phyloP scores from a whole-genome alignment of 2,329 filamentous ascomycete species.

The Sporothrix phasma region DNA sequence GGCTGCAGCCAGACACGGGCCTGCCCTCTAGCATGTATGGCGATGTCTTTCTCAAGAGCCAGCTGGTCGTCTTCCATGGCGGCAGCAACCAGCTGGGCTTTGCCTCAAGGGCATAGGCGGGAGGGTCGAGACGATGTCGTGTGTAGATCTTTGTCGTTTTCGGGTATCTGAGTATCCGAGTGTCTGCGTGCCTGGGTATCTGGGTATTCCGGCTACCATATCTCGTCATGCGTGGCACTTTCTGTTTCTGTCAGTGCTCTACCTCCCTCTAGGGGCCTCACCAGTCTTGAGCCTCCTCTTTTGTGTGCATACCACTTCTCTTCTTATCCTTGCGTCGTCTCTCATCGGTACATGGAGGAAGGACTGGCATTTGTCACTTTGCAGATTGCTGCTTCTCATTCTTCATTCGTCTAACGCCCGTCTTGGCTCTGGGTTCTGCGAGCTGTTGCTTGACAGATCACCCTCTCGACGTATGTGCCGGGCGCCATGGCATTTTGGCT shows the following conservation, averaged over 20 bases:
- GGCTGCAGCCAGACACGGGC: conserved; percentile 24
- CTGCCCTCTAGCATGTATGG: conserved; percentile 25
- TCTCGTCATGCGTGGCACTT: neutral
- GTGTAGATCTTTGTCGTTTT: neutral
- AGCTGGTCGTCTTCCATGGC: conserved; percentile 27
- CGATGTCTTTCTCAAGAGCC: conserved; percentile 25
- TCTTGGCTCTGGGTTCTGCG: neutral
- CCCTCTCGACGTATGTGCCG: neutral
- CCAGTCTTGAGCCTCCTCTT: neutral
- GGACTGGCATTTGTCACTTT: neutral
- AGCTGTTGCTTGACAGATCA: neutral
- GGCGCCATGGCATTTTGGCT: neutral
- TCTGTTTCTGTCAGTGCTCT: neutral
- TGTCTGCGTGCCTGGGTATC: no score
- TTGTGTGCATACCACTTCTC: neutral
- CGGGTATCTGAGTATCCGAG: no score
- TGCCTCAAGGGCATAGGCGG: conserved; percentile 22
- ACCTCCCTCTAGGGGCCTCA: neutral
- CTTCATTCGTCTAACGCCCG: neutral
- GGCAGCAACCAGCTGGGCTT: conserved; percentile 34
- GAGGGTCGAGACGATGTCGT: no score
- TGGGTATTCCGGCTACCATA: neutral
- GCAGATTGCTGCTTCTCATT: neutral
- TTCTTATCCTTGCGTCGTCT: neutral
- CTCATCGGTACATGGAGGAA: neutral